These are phyloP conservation scores for Sclerotinia minor DNA, from an alignment of 2,329 filamentous ascomycete genomes.

Conservation along the genomic window DNA sequence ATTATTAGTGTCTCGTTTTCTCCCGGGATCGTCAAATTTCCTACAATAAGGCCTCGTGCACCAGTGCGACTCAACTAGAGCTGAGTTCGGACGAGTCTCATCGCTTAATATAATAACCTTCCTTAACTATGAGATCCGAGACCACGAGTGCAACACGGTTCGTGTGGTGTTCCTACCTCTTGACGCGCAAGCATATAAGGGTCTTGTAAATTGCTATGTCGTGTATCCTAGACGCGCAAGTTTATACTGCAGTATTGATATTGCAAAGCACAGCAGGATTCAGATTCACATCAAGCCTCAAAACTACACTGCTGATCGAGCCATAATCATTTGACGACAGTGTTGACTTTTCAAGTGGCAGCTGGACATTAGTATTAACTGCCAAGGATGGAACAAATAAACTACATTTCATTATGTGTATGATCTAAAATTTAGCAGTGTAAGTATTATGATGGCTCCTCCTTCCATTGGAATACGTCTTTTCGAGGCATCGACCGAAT, in stretches of 20 bases:
- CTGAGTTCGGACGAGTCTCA: conserved; percentile 15
- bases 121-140: conserved; percentile 1
- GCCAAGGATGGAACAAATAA: neutral
- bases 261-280: neutral
- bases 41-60: neutral
- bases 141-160: neutral
- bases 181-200: neutral
- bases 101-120: neutral
- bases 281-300: neutral
- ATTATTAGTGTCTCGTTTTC: conserved; percentile 12
- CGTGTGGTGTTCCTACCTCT: neutral
- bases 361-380: neutral
- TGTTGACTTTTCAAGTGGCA: neutral
- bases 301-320: neutral
- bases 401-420: neutral
- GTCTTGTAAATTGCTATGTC: neutral
- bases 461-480: neutral
- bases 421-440: neutral
- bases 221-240: conserved; percentile 1
- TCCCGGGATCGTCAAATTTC: conserved; percentile 8
- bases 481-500: neutral
- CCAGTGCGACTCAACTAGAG: conserved; percentile 4
- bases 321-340: neutral
- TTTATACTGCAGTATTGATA: neutral
- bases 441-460: neutral